phyloP scores from a whole-genome alignment of 1,139 yeast species.

The Debaryomycetaceae sp. region DNA sequence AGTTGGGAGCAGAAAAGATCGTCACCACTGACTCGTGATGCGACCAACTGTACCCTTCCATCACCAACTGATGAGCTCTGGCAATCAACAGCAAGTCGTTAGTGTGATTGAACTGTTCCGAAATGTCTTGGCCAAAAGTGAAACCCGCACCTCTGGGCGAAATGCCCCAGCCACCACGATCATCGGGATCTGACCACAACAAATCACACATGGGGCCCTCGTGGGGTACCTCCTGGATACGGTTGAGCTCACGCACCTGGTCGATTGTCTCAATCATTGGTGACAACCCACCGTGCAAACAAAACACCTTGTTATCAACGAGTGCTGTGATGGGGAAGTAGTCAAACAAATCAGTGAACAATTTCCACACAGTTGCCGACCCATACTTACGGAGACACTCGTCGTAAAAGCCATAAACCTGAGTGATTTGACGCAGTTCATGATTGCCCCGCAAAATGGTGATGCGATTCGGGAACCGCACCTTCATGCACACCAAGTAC shows the following conservation, averaged over 20 bases:
- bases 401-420: constrained; percentile 96
- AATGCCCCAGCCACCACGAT: constrained; percentile 93
- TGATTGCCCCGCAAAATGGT: constrained; percentile 95
- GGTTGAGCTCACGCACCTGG: constrained; percentile 79
- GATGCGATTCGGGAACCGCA: constrained; percentile 88
- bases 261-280: constrained; percentile 90
- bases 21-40: constrained; percentile 90
- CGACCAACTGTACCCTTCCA: constrained; percentile 89
- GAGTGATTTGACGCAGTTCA: constrained; percentile 95
- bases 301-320: constrained; percentile 84
- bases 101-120: constrained; percentile 73
- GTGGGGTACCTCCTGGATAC: constrained; percentile 96
- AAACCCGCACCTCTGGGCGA: constrained; percentile 99
- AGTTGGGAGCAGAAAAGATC: constrained; percentile 97
- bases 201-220: constrained; percentile 99
- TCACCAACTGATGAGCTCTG: constrained; percentile 95
- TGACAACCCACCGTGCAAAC: constrained; percentile 95
- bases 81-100: constrained; percentile 86
- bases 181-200: constrained; percentile 97
- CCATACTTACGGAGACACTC: constrained; percentile 96
- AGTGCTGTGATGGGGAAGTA: constrained; percentile 92
- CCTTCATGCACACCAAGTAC: constrained; percentile 84
- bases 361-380: constrained; percentile 88
- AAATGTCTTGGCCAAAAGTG: constrained; percentile 51
- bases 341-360: constrained; percentile 75